phyloP scores from a whole-genome alignment of 2,329 filamentous ascomycete genomes.

The Stylonectria norvegica region DNA sequence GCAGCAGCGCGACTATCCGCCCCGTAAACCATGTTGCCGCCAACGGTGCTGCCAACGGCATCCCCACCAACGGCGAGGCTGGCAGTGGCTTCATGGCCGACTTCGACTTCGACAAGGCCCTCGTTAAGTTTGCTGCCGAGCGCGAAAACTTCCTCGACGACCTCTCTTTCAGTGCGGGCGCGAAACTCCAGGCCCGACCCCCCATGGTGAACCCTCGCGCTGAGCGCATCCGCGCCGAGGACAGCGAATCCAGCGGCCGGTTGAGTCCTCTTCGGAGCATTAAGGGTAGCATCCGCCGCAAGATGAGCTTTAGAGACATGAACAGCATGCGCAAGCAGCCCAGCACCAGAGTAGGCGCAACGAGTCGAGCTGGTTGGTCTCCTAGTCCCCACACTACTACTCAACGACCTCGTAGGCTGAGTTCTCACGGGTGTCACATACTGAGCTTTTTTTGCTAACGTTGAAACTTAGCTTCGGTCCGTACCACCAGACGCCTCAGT shows the following conservation, averaged over 20 bases:
- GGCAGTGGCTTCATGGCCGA: conserved; percentile 50
- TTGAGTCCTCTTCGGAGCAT: conserved; percentile 57
- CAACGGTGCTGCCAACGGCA: conserved; percentile 25
- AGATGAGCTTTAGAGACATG: conserved; percentile 92
- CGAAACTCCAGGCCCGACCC: conserved; percentile 65
- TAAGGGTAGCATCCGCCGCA: conserved; percentile 84
- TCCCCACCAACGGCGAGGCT: conserved; percentile 25
- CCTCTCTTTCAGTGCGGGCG: conserved; percentile 81
- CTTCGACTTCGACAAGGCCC: conserved; percentile 89
- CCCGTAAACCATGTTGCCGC: conserved; percentile 33
- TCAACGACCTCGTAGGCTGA: conserved; percentile 1
- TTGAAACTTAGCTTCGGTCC: conserved; percentile 49
- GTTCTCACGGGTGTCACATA: background rate
- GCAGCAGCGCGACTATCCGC: conserved; percentile 63
- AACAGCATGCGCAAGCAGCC: conserved; percentile 89
- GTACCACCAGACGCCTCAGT: conserved; percentile 84
- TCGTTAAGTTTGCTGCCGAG: conserved; percentile 94
- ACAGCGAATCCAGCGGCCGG: conserved; percentile 51
- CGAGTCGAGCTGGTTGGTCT: conserved; percentile 41
- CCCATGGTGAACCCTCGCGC: conserved; percentile 75
- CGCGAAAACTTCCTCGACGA: conserved; percentile 91
- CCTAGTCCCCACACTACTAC: conserved; percentile 18
- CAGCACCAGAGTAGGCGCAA: conserved; percentile 66
- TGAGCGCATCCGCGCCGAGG: conserved; percentile 77
- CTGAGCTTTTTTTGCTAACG: conserved; percentile 26